Evolutionary conservation across 768 basidiomycete species (phyloP).

Genomic region (Mycena epipterygia): DNA sequence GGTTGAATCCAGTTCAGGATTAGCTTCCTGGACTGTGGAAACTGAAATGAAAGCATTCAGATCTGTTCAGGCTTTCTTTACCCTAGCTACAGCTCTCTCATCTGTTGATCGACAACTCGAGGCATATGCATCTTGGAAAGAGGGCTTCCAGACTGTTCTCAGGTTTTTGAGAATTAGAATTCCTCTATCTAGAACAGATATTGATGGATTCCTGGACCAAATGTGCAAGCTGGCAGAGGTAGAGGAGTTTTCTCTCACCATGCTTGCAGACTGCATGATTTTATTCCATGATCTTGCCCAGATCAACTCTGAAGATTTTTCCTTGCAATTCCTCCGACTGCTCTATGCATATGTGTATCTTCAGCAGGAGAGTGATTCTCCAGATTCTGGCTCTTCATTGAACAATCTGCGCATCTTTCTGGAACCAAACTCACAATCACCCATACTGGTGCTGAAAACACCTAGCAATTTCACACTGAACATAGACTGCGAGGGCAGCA

Average conservation of each 20-base stretch:
- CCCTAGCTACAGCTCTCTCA: no score
- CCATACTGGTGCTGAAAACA: background rate
- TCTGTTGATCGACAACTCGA: no score
- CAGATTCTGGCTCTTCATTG: background rate
- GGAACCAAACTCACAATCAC: background rate
- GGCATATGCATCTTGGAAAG: no score
- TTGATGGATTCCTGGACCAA: constrained; percentile 2
- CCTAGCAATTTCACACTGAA: background rate
- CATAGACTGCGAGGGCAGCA: background rate
- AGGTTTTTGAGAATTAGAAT: no score
- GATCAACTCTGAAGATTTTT: background rate
- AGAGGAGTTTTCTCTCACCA: background rate
- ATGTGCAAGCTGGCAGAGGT: constrained; percentile 10
- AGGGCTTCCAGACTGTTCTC: no score
- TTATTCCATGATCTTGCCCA: constrained; percentile 6
- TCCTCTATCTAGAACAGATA: background rate
- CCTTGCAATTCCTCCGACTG: background rate
- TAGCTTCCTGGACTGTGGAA: background rate
- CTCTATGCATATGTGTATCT: constrained; percentile 8
- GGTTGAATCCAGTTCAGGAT: background rate
- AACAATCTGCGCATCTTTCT: constrained; percentile 1
- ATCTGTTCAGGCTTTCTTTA: no score
- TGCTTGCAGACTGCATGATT: constrained; percentile 4
- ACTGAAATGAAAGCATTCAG: no score
- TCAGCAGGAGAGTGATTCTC: background rate